phyloP scores from a whole-genome alignment of 2,329 filamentous ascomycete species.

The Nannizziopsis arthrosporioides region DNA sequence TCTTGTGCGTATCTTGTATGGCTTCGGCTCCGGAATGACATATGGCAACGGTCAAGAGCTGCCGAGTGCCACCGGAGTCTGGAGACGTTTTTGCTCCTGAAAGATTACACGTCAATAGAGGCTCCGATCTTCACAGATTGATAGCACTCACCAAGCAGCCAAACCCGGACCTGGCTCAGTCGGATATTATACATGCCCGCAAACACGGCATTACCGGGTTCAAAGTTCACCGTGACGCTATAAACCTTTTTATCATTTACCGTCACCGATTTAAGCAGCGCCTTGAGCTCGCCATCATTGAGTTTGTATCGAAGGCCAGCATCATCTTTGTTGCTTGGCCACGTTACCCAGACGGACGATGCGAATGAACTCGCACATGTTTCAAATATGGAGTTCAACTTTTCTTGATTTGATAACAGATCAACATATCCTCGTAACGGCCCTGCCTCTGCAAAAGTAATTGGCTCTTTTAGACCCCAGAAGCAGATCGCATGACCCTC shows the following conservation, averaged over 20 bases:
- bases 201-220: not conserved
- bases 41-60: too few species aligned
- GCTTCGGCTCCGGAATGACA: too few species aligned
- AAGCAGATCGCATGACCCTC: not conserved
- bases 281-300: not conserved
- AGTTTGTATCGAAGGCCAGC: not conserved
- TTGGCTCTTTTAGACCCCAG: slow-evolving; percentile 1
- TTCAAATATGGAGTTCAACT: too few species aligned
- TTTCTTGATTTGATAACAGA: not conserved
- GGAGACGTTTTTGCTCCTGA: too few species aligned
- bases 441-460: not conserved
- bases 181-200: not conserved
- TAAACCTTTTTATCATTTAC: not conserved
- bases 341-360: too few species aligned
- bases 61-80: too few species aligned
- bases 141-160: not conserved
- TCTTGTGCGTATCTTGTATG: too few species aligned
- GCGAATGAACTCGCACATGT: too few species aligned
- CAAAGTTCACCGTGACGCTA: not conserved
- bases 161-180: slow-evolving; percentile 2
- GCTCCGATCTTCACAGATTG: too few species aligned
- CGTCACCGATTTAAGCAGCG: not conserved
- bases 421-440: slow-evolving; percentile 1
- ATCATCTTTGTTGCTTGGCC: too few species aligned
- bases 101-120: too few species aligned